Conservation (phyloP, 169 alveolate genomes). For the Eimeria acervulina region DNA sequence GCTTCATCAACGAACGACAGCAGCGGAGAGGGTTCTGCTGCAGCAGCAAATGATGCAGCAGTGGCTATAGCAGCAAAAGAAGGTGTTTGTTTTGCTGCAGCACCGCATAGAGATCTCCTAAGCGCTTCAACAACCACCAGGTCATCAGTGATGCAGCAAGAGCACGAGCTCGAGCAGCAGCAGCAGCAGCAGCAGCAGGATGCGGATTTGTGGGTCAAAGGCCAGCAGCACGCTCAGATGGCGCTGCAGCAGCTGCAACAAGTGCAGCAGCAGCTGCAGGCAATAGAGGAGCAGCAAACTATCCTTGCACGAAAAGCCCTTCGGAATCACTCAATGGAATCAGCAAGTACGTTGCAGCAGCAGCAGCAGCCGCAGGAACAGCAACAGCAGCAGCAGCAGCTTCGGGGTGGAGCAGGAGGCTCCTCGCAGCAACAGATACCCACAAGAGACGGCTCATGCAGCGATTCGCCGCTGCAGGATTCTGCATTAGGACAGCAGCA, state of each 20-base stretch:
- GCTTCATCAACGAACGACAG: not conserved
- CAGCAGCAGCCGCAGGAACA: conserved; percentile 32
- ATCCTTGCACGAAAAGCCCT: conserved; percentile 43
- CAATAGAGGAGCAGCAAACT: conserved; percentile 49
- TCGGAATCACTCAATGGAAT: not conserved
- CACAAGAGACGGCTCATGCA: not conserved
- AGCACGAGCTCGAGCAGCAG: conserved; percentile 17
- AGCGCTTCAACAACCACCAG: not conserved
- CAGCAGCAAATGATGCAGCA: not conserved
- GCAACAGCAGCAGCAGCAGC: not conserved
- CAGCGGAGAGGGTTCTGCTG: not conserved
- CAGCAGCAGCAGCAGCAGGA: conserved; percentile 21
- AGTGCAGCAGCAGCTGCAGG: conserved; percentile 52
- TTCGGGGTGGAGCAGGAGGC: not conserved
- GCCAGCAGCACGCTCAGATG: conserved; percentile 60
- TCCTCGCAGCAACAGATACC: not conserved
- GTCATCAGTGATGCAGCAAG: conserved; percentile 24
- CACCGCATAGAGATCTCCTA: not conserved
- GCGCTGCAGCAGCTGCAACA: conserved; percentile 53
- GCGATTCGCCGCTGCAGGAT: not conserved
- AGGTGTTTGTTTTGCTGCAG: not conserved
- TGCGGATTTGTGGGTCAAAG: conserved; percentile 22
- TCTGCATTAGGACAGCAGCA: not conserved
- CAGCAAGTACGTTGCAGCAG: not conserved
- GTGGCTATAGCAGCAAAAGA: not conserved